Evolutionary conservation across 1,284 basidiomycete genomes (phyloP).

Genomic region (Moniliella sp.): DNA sequence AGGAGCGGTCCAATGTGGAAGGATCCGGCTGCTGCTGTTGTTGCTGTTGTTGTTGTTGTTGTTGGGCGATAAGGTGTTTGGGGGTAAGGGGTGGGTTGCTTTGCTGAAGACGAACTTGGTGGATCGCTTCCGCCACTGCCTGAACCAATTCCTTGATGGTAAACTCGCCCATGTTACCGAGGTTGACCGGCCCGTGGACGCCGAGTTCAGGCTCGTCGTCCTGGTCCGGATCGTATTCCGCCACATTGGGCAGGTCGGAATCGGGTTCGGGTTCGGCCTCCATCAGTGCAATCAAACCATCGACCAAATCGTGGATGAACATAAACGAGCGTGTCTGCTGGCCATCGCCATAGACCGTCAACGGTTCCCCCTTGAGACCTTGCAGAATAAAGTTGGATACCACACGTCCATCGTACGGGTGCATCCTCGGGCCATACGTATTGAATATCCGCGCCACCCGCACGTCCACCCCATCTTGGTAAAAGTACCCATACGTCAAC

Average conservation of each 20-base stretch:
- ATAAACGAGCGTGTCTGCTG: constrained; percentile 76
- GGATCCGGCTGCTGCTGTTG: too few species aligned
- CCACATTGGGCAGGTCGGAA: constrained; percentile 52
- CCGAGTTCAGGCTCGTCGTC: constrained; percentile 2
- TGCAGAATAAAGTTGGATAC: constrained; percentile 97
- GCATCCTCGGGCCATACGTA: constrained; percentile 43
- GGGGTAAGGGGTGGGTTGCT: too few species aligned
- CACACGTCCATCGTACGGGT: constrained; percentile 80
- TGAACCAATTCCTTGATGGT: constrained; percentile 45
- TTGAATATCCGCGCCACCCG: constrained; percentile 22
- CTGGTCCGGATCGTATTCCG: constrained; percentile 1
- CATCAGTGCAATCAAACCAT: constrained; percentile 34
- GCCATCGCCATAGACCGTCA: constrained; percentile 92
- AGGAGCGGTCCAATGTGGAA: background rate
- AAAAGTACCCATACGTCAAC: constrained; percentile 46
- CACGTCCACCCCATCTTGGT: constrained; percentile 81
- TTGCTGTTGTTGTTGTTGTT: too few species aligned
- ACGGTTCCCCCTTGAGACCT: constrained; percentile 75
- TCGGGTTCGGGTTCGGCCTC: constrained; percentile 6
- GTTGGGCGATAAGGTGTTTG: too few species aligned
- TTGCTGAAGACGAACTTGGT: constrained; percentile 4
- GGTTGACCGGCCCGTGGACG: constrained; percentile 49
- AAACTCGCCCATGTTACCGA: constrained; percentile 80
- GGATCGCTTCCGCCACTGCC: constrained; percentile 21
- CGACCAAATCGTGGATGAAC: constrained; percentile 46